Percentiles rank a stretch among this genome's conserved stretches.
These are phyloP conservation scores for Vitis rotundifolia DNA, from an alignment of 164 flowering plant genomes.

Conservation along the genomic window DNA sequence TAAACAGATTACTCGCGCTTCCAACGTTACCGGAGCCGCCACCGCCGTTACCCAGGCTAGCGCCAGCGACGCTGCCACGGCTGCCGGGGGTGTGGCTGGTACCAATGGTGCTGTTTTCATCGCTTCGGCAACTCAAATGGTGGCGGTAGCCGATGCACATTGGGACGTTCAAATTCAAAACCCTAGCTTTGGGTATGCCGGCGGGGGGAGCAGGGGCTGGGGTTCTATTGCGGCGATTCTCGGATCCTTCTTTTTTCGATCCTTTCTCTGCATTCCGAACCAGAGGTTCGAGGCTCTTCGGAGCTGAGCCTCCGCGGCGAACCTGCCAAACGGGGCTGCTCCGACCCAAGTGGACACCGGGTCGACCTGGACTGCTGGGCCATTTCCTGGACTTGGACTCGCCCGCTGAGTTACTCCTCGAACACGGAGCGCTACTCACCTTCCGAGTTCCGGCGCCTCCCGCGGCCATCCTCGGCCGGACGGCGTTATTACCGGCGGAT, in stretches of 20 bases:
- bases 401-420: constrained; percentile 86
- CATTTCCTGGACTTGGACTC: constrained; percentile 77
- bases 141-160: constrained; percentile 61
- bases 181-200: constrained; percentile 30
- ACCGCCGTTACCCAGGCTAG: constrained; percentile 5
- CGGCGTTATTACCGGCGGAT: constrained; percentile 68
- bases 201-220: constrained; percentile 7
- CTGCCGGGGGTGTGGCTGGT: neutral
- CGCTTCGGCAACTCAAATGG: constrained; percentile 58
- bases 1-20: constrained; percentile 44
- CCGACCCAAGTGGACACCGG: constrained; percentile 84
- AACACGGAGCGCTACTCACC: constrained; percentile 93
- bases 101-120: constrained; percentile 32
- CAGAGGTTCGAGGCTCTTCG: constrained; percentile 23
- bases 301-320: constrained; percentile 41
- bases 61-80: neutral
- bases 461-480: constrained; percentile 36
- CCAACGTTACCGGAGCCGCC: constrained; percentile 8
- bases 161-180: constrained; percentile 71
- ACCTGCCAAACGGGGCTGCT: constrained; percentile 90
- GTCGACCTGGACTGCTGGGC: constrained; percentile 79
- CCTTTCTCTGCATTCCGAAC: constrained; percentile 24
- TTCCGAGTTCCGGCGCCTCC: constrained; percentile 49
- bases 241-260: constrained; percentile 28
- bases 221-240: constrained; percentile 24